Evolutionary conservation across 352 stramenopile species (phyloP), one percentile per base, ranked within the genome.

Genomic region (Peronosclerospora sorghi): DNA sequence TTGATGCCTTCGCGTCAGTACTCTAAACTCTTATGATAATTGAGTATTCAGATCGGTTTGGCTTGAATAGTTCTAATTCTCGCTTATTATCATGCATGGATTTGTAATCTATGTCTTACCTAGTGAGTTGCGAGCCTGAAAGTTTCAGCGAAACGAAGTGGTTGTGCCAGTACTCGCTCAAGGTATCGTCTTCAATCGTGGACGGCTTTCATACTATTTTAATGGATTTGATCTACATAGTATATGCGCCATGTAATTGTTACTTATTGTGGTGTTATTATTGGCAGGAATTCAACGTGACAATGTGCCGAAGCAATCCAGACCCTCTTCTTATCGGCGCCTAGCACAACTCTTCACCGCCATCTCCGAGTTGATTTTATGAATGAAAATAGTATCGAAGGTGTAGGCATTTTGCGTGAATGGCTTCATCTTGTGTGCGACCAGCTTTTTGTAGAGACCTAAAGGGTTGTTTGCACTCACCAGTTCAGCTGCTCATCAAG

Each of bases 301-400:
- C 19, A 66, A 61, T 17, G 61, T 90, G 10, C 51, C 87, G 32
- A 71, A 85, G 35, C 70, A 90, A 29, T 85, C 71, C 64, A 4
- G 60, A 64, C 5, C 72, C 74, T 2, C 49, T 56, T 14, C 45
- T 56, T 27, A n/a, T n/a, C n/a, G n/a, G n/a, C n/a, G n/a, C n/a
- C n/a, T n/a, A n/a, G n/a, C n/a, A n/a, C n/a, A n/a, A 68, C 56
- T 8, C 47, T 92, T 1, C 74, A 75, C 28, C 72, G 73, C 7
- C 78, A 77, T 13, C 51, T 95, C 34, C 68, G 80, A 1, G 74
- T 94, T 20, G 71, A 94, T 35, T 95, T 96, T 51, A 67, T 86
- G 41, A 72, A 85, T 21, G 80, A 92, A 48, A 63, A 57, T n/a
- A 75, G 77, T 12, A 49, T 88, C 2, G 80, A 92, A 21, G 77